Conservation (phyloP, 225 moss, liverwort and hornwort genomes). For the Asterella californica region DNA sequence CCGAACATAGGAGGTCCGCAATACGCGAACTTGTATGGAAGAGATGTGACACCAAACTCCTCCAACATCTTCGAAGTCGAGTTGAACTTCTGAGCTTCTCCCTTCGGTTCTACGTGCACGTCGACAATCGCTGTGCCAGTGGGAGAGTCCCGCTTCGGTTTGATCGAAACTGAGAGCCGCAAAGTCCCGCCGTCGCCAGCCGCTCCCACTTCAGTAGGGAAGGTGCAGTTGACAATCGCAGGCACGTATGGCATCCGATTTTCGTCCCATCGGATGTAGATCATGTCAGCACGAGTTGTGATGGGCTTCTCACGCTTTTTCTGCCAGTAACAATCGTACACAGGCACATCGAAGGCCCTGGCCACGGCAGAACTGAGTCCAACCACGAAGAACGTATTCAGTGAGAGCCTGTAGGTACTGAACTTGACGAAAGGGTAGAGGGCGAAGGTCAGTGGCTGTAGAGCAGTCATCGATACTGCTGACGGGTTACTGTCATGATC, state of each 20-base stretch:
- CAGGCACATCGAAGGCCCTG: slow-evolving; percentile 37
- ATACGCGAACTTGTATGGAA: slow-evolving; percentile 52
- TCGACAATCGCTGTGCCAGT: slow-evolving; percentile 31
- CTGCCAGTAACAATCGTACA: slow-evolving; percentile 57
- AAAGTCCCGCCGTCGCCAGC: slow-evolving; percentile 42
- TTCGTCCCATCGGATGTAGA: slow-evolving; percentile 51
- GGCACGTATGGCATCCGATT: slow-evolving; percentile 47
- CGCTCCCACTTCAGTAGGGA: slow-evolving; percentile 31
- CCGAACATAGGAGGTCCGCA: slow-evolving; percentile 58
- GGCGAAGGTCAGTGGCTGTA: slow-evolving; percentile 43
- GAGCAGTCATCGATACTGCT: neutral
- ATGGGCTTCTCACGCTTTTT: neutral
- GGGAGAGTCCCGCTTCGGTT: slow-evolving; percentile 32
- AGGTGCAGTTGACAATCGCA: slow-evolving; percentile 57
- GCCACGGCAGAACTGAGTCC: slow-evolving; percentile 53
- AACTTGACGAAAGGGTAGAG: slow-evolving; percentile 68
- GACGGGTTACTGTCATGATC: neutral
- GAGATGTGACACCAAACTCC: slow-evolving; percentile 8
- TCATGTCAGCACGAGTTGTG: slow-evolving; percentile 27
- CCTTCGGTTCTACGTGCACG: slow-evolving; percentile 38
- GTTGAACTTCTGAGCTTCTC: slow-evolving; percentile 27
- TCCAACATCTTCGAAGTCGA: slow-evolving; percentile 14
- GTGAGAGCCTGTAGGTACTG: slow-evolving; percentile 51
- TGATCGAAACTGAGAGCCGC: slow-evolving; percentile 41
- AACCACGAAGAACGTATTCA: slow-evolving; percentile 39